These are phyloP conservation scores for Endotrypanum monterogeii DNA, from an alignment of 208 protist species.

Conservation along the genomic window DNA sequence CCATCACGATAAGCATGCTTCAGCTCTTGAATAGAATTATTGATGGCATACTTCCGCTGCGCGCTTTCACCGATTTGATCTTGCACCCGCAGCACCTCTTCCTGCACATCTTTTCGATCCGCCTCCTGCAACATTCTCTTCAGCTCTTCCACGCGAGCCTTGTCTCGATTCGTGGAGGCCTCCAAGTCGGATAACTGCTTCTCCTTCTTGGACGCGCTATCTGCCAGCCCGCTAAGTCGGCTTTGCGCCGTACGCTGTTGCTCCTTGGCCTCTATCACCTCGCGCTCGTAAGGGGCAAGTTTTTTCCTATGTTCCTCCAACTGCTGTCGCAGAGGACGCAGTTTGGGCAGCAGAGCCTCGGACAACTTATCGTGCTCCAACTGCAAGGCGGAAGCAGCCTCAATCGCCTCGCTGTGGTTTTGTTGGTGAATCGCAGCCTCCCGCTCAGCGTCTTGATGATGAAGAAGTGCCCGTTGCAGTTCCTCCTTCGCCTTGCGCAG, in stretches of 20 bases:
- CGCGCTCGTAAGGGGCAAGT: slow-evolving; percentile 87
- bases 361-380: slow-evolving; percentile 69
- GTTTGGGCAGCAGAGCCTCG: slow-evolving; percentile 74
- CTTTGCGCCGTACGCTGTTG: slow-evolving; percentile 48
- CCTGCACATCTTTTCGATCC: slow-evolving; percentile 46
- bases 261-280: slow-evolving; percentile 68
- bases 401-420: slow-evolving; percentile 76
- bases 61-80: slow-evolving; percentile 61
- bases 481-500: slow-evolving; percentile 89
- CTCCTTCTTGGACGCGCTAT: slow-evolving; percentile 25
- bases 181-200: slow-evolving; percentile 45
- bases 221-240: slow-evolving; percentile 50
- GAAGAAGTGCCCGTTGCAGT: slow-evolving; percentile 66
- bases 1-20: slow-evolving; percentile 81
- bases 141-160: slow-evolving; percentile 49
- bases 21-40: slow-evolving; percentile 80
- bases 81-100: slow-evolving; percentile 73
- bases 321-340: slow-evolving; percentile 84
- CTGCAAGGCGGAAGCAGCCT: slow-evolving; percentile 38
- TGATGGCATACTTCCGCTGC: slow-evolving; percentile 77
- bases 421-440: slow-evolving; percentile 83
- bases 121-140: slow-evolving; percentile 51
- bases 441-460: slow-evolving; percentile 84
- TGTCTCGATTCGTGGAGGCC: slow-evolving; percentile 22
- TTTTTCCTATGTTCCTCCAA: slow-evolving; percentile 93